A percentile compares a stretch with the other conserved stretches of the same genome.
phyloP scores from a whole-genome alignment of 495 filamentous ascomycete species.

The Schizothecium vesticola region DNA sequence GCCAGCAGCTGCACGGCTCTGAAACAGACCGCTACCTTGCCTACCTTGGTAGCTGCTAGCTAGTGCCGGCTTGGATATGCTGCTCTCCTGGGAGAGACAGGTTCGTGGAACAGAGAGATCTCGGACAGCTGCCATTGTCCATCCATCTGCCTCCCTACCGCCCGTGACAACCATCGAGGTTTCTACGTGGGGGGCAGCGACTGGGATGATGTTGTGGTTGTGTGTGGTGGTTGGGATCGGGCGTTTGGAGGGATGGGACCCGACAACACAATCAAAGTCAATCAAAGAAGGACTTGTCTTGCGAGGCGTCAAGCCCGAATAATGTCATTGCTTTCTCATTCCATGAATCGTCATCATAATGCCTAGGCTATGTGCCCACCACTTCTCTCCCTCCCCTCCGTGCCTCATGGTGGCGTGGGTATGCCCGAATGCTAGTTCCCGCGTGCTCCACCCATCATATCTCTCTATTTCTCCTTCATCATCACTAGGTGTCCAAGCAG shows the following conservation, averaged over 20 bases:
- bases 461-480: background rate
- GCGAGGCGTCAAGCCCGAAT: background rate
- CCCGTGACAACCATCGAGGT: background rate
- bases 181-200: too few species aligned
- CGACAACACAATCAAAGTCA: background rate
- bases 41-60: background rate
- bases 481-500: background rate
- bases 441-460: background rate
- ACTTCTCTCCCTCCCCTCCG: background rate
- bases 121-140: background rate
- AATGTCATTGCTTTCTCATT: background rate
- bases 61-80: background rate
- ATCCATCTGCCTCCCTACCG: background rate
- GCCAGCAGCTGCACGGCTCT: background rate
- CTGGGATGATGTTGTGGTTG: background rate
- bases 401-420: background rate
- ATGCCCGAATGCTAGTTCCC: background rate
- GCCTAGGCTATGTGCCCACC: background rate
- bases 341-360: background rate
- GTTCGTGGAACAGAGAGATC: background rate
- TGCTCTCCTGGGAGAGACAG: background rate
- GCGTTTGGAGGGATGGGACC: too few species aligned
- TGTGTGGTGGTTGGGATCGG: background rate
- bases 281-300: background rate
- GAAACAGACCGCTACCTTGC: background rate